Base-by-base conservation (phyloP, 495 filamentous ascomycete species). In the Pyronema omphalodes region DNA sequence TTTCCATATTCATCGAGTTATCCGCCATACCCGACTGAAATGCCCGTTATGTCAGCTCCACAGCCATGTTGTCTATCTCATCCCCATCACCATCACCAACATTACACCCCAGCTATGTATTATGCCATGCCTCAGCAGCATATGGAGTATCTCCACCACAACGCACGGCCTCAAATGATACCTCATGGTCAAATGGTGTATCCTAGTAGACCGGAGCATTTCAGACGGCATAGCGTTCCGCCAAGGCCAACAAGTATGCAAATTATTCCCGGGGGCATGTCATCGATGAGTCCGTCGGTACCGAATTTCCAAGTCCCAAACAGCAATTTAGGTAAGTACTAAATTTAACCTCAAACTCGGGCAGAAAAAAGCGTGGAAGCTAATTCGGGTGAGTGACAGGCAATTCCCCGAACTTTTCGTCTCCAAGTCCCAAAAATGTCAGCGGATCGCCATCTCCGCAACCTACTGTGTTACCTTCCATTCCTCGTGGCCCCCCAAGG, bases 401-500 rank as follows among this genome's bases (percentile, higher is more conserved):
- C 23, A 29, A 29, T 29, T 29, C 23, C 23, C 23, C 23, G 59
- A 61, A 44, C 23, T 7, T 23, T 46, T 33, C 41, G 36, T 9
- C 59, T 8, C 52, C 51, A 4, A 58, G 7, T 52, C 58, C 15
- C 11, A 14, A 52, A 9, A 51, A 36, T 57, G 49, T 37, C 57
- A 58, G 34, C 50, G 35, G 2, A 3, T 6, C 50, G 8, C n/a
- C 50, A 2, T 8, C 35, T 41, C 8, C 52, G 29, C 39, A 35
- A 34, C 2, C 52, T 23, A 35, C 52, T 11, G 11, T 19, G 6
- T 36, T 41, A 40, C 66, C 69, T 11, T 69, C 71, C 37, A 73
- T 83, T 33, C 83, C 85, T 46, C 77, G 87, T 58, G 88, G 88
- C n/a, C 87, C 89, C 11, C 86, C 88, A 9, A 74, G 88, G 59